Percentiles rank a stretch among this genome's conserved stretches.
Evolutionary conservation across 345 rosid species (phyloP).

Genomic region (Balakata baccata): DNA sequence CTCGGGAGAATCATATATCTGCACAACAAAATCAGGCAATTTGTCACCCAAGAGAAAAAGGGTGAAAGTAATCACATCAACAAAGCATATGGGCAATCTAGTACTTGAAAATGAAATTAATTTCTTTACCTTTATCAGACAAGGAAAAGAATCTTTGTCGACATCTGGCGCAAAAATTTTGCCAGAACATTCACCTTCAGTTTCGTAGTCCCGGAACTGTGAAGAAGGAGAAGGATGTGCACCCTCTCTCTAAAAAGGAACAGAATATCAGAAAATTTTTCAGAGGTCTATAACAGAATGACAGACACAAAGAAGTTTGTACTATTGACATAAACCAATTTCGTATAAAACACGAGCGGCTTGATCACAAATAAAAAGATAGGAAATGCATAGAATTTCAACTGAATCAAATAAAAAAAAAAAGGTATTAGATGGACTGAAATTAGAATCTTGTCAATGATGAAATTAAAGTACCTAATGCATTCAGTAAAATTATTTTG

Average conservation of each 20-base stretch:
- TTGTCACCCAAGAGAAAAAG: constrained; percentile 6
- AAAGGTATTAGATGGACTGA: background rate
- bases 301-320: background rate
- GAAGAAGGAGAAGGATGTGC: constrained; percentile 47
- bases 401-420: background rate
- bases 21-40: constrained; percentile 17
- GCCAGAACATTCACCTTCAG: constrained; percentile 29
- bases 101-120: constrained; percentile 4
- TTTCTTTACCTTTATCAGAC: constrained; percentile 66
- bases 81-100: background rate
- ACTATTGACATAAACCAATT: background rate
- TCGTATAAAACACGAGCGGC: background rate
- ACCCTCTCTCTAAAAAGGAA: constrained; percentile 50
- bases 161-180: constrained; percentile 20
- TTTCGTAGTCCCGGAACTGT: constrained; percentile 26
- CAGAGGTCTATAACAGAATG: background rate
- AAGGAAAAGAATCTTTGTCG: constrained; percentile 43
- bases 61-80: background rate
- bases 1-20: constrained; percentile 82
- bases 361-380: background rate
- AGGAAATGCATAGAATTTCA: background rate
- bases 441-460: too few relatives aligned
- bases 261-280: constrained; percentile 7
- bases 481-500: too few relatives aligned
- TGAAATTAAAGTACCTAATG: too few relatives aligned